phyloP scores from a whole-genome alignment of 805 yeast genomes.

The Starmera dryadoides region DNA sequence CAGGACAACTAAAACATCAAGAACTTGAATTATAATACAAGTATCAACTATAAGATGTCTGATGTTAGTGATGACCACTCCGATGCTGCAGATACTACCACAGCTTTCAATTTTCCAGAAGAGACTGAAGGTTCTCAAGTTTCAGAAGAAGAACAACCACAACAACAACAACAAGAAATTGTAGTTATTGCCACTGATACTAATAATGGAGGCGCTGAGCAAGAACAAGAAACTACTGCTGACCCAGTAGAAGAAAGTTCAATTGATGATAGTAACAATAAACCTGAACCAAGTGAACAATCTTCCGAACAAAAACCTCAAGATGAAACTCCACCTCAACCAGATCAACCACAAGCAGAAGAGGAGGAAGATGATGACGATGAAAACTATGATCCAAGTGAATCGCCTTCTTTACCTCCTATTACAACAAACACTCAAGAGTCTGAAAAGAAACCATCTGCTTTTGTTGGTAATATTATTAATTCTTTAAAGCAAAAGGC shows the following conservation, averaged over 20 bases:
- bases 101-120: no score
- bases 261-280: no score
- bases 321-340: background rate
- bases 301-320: background rate
- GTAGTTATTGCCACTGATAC: no score
- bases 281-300: background rate
- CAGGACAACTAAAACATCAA: no score
- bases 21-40: no score
- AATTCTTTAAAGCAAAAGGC: background rate
- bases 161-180: slow-evolving; percentile 1
- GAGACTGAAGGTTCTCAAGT: no score
- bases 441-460: background rate
- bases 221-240: background rate
- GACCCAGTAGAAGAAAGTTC: background rate
- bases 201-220: no score
- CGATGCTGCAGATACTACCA: no score
- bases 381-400: slow-evolving; percentile 1
- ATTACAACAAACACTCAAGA: background rate
- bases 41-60: no score
- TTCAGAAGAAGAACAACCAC: slow-evolving; percentile 1
- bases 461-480: background rate
- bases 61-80: no score
- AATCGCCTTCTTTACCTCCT: background rate
- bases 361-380: background rate
- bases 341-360: no score